Percentiles rank a stretch among this genome's conserved stretches.
Evolutionary conservation across 176 grass and related monocot genomes (phyloP).

Genomic region (Pontederia crassipes): DNA sequence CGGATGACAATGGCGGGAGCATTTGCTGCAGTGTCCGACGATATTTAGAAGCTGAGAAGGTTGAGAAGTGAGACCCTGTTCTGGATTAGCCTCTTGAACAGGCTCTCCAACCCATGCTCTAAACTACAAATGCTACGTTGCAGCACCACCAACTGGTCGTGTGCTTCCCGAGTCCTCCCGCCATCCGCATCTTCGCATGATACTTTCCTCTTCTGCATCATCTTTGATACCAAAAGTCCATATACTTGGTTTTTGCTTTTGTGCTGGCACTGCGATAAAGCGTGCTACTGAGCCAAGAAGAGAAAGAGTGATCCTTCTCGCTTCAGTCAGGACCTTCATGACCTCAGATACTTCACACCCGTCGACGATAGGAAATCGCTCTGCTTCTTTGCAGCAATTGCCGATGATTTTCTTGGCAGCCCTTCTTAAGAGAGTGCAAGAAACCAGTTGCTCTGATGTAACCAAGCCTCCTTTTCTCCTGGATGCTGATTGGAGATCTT

Average conservation of each 20-base stretch:
- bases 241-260: neutral
- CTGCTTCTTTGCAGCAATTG: neutral
- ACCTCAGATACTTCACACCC: neutral
- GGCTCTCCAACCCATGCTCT: neutral
- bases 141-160: no score
- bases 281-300: neutral
- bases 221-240: neutral
- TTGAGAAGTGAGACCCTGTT: slow-evolving; percentile 7
- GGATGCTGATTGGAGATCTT: neutral
- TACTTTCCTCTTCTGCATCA: neutral
- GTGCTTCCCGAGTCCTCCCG: no score
- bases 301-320: neutral
- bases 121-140: neutral
- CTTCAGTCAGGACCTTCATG: neutral
- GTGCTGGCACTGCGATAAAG: neutral
- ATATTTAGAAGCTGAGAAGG: slow-evolving; percentile 3
- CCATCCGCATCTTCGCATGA: no score
- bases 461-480: neutral
- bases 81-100: slow-evolving; percentile 7
- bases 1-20: neutral
- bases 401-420: neutral
- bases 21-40: neutral
- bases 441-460: neutral
- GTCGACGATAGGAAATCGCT: neutral
- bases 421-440: neutral